These are phyloP conservation scores for Jaminaea rosea DNA, from an alignment of 1,284 basidiomycete genomes.

Conservation along the genomic window DNA sequence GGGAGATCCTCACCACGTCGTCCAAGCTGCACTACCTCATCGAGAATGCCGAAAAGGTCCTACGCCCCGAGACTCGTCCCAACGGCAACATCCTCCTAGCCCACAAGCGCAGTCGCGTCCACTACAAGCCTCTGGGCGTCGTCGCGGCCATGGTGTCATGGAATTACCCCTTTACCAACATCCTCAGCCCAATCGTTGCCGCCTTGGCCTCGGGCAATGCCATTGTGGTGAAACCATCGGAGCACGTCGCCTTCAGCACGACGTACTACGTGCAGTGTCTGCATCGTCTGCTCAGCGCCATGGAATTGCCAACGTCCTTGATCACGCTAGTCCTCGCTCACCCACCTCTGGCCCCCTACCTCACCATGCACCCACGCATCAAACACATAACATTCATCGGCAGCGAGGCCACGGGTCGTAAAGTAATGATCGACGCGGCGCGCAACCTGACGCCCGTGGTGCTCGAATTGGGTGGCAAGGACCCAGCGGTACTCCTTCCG, in stretches of 20 bases:
- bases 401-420: conserved; percentile 79
- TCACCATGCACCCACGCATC: conserved; percentile 71
- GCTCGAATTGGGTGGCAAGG: conserved; percentile 70
- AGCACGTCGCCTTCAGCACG: conserved; percentile 39
- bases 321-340: conserved; percentile 62
- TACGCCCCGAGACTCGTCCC: conserved; percentile 20
- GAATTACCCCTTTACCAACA: conserved; percentile 68
- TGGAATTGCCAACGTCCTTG: conserved; percentile 65
- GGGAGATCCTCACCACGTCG: conserved; percentile 38
- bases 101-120: conserved; percentile 70
- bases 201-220: conserved; percentile 82
- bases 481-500: conserved; percentile 53
- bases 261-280: conserved; percentile 55
- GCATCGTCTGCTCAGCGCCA: conserved; percentile 51
- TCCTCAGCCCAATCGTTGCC: conserved; percentile 83
- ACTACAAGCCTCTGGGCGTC: conserved; percentile 87
- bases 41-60: conserved; percentile 22
- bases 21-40: conserved; percentile 41
- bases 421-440: conserved; percentile 59
- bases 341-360: conserved; percentile 70
- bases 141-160: conserved; percentile 87
- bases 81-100: conserved; percentile 64
- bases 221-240: conserved; percentile 79
- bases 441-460: conserved; percentile 77
- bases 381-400: conserved; percentile 76